Evolutionary conservation across 345 rosid genomes (phyloP).

Genomic region (Eucalyptus marginata): DNA sequence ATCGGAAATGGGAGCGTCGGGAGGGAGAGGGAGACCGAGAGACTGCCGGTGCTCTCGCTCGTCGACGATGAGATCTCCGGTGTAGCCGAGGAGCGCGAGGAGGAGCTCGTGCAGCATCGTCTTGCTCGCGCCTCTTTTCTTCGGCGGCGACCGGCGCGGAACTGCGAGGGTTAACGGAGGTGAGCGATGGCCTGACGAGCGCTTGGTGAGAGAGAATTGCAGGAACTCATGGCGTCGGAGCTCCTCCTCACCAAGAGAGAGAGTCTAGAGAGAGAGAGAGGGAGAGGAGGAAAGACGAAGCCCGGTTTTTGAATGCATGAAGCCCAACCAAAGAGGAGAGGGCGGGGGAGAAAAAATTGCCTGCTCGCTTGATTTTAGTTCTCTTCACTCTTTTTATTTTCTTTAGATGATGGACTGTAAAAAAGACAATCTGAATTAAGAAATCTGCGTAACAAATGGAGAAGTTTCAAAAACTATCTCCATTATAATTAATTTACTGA

Average conservation of each 20-base stretch:
- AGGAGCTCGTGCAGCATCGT: slow-evolving; percentile 88
- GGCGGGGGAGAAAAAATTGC: not conserved
- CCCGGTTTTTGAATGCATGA: not conserved
- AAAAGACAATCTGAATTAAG: not conserved
- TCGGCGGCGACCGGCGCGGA: not conserved
- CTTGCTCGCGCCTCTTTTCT: not conserved
- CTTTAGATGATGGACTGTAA: not conserved
- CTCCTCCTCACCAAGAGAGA: not conserved
- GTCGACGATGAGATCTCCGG: slow-evolving; percentile 89
- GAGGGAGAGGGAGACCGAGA: slow-evolving; percentile 35
- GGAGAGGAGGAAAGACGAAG: not conserved
- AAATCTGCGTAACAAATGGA: not conserved
- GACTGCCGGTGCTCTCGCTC: slow-evolving; percentile 64
- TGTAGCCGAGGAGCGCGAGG: slow-evolving; percentile 74
- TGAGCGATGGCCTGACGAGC: not conserved
- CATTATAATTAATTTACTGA: not conserved
- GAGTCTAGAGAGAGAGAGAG: not conserved
- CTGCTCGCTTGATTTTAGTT: not conserved
- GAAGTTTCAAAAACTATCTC: not conserved
- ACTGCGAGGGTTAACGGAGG: not conserved
- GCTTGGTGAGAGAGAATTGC: not conserved
- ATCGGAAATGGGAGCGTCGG: slow-evolving; percentile 59
- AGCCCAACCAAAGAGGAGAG: accelerated
- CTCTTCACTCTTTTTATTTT: not conserved
- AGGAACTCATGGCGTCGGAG: not conserved